Percentiles rank a stretch among this genome's conserved stretches.
Evolutionary conservation across 805 yeast species (phyloP).

Genomic region (Priceomyces medius): DNA sequence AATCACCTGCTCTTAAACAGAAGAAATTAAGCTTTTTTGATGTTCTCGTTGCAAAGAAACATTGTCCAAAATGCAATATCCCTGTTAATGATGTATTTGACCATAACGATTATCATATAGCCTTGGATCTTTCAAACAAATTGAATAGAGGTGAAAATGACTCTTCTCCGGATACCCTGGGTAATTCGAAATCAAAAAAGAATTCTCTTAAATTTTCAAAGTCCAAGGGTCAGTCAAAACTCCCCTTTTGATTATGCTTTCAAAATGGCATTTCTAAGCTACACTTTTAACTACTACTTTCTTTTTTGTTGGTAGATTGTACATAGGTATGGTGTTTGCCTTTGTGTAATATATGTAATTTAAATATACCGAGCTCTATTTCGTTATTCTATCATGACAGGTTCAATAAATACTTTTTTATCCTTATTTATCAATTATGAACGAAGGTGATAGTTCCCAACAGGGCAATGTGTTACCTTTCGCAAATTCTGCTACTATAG

Average conservation of each 20-base stretch:
- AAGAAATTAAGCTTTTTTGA: slow-evolving; percentile 9
- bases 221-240: slow-evolving; percentile 7
- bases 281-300: too few relatives aligned
- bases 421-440: not conserved
- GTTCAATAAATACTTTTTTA: not conserved
- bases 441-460: not conserved
- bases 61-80: slow-evolving; percentile 27
- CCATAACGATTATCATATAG: slow-evolving; percentile 56
- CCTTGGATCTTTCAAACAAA: slow-evolving; percentile 46
- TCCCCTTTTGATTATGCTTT: slow-evolving; percentile 7
- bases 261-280: not conserved
- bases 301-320: too few relatives aligned
- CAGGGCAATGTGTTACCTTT: slow-evolving; percentile 44
- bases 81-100: slow-evolving; percentile 38
- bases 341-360: slow-evolving; percentile 4
- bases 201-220: slow-evolving; percentile 1
- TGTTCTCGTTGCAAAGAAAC: slow-evolving; percentile 16
- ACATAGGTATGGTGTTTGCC: too few relatives aligned
- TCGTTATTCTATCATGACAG: not conserved
- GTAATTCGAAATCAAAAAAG: not conserved
- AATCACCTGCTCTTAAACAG: not conserved
- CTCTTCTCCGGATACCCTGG: not conserved
- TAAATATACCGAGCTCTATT: slow-evolving; percentile 5
- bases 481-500: slow-evolving; percentile 86
- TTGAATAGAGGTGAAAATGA: slow-evolving; percentile 6